Evolutionary conservation across 2,329 filamentous ascomycete species (phyloP).

Genomic region (Penicillium sp.): DNA sequence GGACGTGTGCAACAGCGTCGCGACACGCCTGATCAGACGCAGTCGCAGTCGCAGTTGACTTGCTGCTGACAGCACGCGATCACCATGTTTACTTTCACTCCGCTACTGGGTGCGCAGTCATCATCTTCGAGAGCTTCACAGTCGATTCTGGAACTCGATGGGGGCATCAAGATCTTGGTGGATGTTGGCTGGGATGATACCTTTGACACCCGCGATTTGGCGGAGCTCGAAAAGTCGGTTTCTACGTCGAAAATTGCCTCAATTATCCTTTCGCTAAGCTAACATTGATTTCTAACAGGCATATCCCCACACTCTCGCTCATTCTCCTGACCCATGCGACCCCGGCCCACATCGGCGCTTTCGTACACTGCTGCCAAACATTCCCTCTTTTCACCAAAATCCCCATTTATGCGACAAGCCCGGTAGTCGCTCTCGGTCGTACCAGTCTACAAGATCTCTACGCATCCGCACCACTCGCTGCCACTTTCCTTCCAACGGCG

Average conservation of each 20-base stretch:
- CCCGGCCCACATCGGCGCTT: slow-evolving; percentile 80
- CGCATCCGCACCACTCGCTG: slow-evolving; percentile 80
- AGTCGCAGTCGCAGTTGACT: slow-evolving; percentile 7
- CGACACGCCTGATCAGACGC: slow-evolving; percentile 8
- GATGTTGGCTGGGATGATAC: slow-evolving; percentile 95
- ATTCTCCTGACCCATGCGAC: slow-evolving; percentile 95
- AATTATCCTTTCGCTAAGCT: not conserved
- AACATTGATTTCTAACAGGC: slow-evolving; percentile 51
- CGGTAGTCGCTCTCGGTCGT: slow-evolving; percentile 88
- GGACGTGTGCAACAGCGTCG: not conserved
- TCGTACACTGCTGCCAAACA: slow-evolving; percentile 40
- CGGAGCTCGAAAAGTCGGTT: slow-evolving; percentile 81
- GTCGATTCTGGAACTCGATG: slow-evolving; percentile 94
- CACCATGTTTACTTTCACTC: slow-evolving; percentile 91
- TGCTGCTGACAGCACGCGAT: slow-evolving; percentile 11
- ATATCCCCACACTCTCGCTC: slow-evolving; percentile 86
- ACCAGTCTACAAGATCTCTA: slow-evolving; percentile 92
- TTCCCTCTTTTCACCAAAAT: slow-evolving; percentile 89
- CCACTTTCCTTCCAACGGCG: slow-evolving; percentile 73
- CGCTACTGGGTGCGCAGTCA: slow-evolving; percentile 86
- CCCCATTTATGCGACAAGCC: slow-evolving; percentile 89
- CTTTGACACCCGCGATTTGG: slow-evolving; percentile 79
- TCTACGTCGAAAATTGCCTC: not conserved
- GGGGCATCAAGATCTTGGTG: slow-evolving; percentile 90
- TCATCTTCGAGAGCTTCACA: slow-evolving; percentile 78